Base-by-base conservation (phyloP, 1,284 basidiomycete species). In the Acaromyces ingoldii region DNA sequence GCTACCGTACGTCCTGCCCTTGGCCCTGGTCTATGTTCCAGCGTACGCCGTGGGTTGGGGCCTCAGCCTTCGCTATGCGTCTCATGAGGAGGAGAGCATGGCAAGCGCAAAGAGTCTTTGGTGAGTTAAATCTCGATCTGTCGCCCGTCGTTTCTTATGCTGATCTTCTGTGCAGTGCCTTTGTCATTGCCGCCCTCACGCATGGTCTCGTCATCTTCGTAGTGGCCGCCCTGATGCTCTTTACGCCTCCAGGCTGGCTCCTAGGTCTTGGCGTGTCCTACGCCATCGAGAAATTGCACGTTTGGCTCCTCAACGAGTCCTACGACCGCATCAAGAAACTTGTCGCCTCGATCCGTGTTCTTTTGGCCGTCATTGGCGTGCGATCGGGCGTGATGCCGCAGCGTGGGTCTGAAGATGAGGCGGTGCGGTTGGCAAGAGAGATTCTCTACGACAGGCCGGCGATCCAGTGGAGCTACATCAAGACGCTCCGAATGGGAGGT, bases 31-130 rank as follows among this genome's bases (percentile, higher is more conserved):
- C 13, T 56, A 60, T 34, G 41, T 50, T 4, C 55, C 55, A 6
- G 55, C 55, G 17, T 47, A 53, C 26, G n/a, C 51, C 17, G 15
- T 52, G 13, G 49, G 52, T 17, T 41, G 33, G 26, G 39, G 45
- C 34, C 39, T 57, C 21, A 52, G 49, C 29, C 17, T 38, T 6
- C 45, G 38, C 1, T 42, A 46, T 30, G 53, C 57, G 3, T 48
- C 33, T 21, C 57, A 60, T 34, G 57, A 60, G 41, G 57, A 60
- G 43, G 57, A 60, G 48, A 60, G 57, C 39, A 60, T 60, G 54
- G 52, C 54, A 28, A 55, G 52, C 28, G 54, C 51, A 24, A 56
- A 56, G 49, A 41, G 34, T 29, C 36, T 56, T 7, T 46, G 40
- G 49, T 51, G 49, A 51, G 49, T 51, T 6, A 5, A 15, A 10